These are phyloP conservation scores for Yueomyces sp. DNA, from an alignment of 1,139 yeast species.

Conservation along the genomic window DNA sequence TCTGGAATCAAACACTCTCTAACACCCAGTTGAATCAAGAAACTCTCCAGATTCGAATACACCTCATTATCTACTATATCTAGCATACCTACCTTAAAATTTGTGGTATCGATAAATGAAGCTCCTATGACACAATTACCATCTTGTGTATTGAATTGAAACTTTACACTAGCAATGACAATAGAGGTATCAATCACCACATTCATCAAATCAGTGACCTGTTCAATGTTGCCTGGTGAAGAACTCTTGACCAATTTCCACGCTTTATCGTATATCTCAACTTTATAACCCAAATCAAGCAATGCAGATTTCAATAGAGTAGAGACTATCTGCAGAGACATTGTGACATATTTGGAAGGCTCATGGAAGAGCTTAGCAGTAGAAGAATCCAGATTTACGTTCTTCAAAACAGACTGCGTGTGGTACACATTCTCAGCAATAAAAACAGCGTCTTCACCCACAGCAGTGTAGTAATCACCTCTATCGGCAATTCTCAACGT, in stretches of 20 bases:
- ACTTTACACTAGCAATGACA: slow-evolving; percentile 62
- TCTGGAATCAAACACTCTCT: slow-evolving; percentile 66
- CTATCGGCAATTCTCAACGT: slow-evolving; percentile 62
- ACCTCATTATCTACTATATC: slow-evolving; percentile 84
- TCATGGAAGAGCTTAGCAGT: slow-evolving; percentile 25
- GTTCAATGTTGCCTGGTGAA: slow-evolving; percentile 84
- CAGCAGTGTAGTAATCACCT: slow-evolving; percentile 64
- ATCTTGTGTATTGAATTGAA: slow-evolving; percentile 30
- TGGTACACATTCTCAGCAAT: slow-evolving; percentile 78
- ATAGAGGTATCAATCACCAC: slow-evolving; percentile 47
- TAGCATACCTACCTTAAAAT: slow-evolving; percentile 51
- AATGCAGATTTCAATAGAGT: slow-evolving; percentile 55
- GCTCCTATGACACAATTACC: slow-evolving; percentile 53
- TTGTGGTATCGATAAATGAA: slow-evolving; percentile 66
- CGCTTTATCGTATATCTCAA: slow-evolving; percentile 54
- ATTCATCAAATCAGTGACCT: slow-evolving; percentile 60
- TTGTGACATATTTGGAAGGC: slow-evolving; percentile 54
- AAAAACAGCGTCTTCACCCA: slow-evolving; percentile 64
- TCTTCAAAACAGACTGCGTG: slow-evolving; percentile 68
- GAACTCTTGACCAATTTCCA: slow-evolving; percentile 57
- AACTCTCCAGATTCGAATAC: slow-evolving; percentile 73
- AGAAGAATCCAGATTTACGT: slow-evolving; percentile 26
- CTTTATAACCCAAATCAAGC: slow-evolving; percentile 57
- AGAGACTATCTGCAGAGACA: slow-evolving; percentile 62
- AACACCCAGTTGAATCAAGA: slow-evolving; percentile 77